Evolutionary conservation across 108 stramenopile species (phyloP).

Genomic region (Cyclotella kingstonii): DNA sequence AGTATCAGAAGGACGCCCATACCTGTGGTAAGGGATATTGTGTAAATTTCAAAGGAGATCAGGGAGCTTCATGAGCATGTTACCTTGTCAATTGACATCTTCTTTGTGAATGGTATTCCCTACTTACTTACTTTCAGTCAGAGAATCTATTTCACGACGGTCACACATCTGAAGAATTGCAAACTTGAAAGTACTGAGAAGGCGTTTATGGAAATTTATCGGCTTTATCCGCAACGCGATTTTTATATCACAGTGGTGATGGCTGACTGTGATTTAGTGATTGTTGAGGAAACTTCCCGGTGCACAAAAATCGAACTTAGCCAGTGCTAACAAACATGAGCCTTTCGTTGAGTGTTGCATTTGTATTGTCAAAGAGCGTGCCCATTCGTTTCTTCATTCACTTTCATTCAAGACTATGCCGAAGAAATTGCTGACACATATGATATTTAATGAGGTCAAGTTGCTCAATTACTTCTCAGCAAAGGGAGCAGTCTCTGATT

Average conservation of each 20-base stretch:
- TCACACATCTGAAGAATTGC: conserved; percentile 2
- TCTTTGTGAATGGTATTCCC: too few species aligned
- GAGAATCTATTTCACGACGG: neutral
- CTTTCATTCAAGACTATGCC: conserved; percentile 31
- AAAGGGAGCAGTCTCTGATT: conserved; percentile 33
- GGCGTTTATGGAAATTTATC: neutral
- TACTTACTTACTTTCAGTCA: too few species aligned
- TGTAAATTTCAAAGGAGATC: neutral
- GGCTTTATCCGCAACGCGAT: neutral
- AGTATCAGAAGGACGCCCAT: neutral
- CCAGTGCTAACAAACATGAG: neutral
- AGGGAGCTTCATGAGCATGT: neutral
- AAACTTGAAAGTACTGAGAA: neutral
- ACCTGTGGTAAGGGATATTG: neutral
- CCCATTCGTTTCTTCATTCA: conserved; percentile 17
- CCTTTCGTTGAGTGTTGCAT: neutral
- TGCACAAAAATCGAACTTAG: neutral
- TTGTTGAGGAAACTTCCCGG: neutral
- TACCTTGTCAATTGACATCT: too few species aligned
- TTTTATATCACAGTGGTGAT: neutral
- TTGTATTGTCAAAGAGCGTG: conserved; percentile 45
- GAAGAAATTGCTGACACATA: conserved; percentile 7
- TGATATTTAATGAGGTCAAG: conserved; percentile 16
- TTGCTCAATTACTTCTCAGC: conserved; percentile 37
- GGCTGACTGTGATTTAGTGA: neutral